Percentiles rank a stretch among this genome's conserved stretches.
These are phyloP conservation scores for Corrigiola litoralis DNA, from an alignment of 179 eudicot species.

Conservation along the genomic window DNA sequence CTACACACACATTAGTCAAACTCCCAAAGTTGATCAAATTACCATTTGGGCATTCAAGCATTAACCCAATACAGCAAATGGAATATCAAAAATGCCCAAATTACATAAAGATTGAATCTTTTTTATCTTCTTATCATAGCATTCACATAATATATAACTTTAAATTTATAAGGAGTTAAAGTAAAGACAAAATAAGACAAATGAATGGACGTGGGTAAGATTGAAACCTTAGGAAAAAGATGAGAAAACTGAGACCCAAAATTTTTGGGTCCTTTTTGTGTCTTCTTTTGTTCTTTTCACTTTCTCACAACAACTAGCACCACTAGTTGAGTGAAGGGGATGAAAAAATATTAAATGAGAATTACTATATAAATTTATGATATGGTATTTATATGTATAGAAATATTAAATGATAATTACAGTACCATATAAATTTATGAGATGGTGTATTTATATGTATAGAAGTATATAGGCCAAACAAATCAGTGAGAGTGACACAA, in stretches of 20 bases:
- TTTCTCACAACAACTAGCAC: conserved; percentile 3
- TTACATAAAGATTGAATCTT: background rate
- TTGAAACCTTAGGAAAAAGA: background rate
- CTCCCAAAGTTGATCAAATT: background rate
- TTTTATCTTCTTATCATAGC: background rate
- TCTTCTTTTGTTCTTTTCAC: background rate
- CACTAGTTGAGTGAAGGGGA: conserved; percentile 2
- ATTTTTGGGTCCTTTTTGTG: background rate
- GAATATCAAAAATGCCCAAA: background rate
- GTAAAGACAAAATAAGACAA: conserved; percentile 5
- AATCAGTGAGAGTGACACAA: conserved; percentile 8
- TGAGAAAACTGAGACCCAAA: background rate
- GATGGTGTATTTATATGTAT: too few relatives aligned
- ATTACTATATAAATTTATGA: too few relatives aligned
- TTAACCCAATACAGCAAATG: background rate
- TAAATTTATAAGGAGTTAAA: background rate
- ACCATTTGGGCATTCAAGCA: conserved; percentile 19
- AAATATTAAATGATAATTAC: too few relatives aligned
- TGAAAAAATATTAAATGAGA: too few relatives aligned
- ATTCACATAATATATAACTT: background rate
- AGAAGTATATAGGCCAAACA: background rate
- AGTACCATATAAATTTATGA: too few relatives aligned
- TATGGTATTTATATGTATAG: too few relatives aligned
- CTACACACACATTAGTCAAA: background rate
- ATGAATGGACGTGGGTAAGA: conserved; percentile 23